Percentiles rank a stretch among this genome's conserved stretches.
These are phyloP conservation scores for Penicillium coffeae DNA, from an alignment of 495 filamentous ascomycete genomes.

Conservation along the genomic window DNA sequence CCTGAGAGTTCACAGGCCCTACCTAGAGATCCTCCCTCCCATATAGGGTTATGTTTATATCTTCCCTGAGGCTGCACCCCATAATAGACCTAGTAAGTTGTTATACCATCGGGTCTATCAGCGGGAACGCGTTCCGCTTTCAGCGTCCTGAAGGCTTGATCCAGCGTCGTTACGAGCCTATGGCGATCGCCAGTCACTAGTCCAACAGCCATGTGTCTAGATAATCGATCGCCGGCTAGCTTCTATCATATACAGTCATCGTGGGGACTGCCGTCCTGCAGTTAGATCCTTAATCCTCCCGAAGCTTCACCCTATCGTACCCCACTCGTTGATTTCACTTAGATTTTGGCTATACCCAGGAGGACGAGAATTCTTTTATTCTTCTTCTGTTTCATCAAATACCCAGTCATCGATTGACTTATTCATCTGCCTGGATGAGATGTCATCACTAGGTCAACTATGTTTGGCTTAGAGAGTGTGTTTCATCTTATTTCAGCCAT, in stretches of 20 bases:
- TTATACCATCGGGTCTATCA: not conserved
- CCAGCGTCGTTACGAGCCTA: not conserved
- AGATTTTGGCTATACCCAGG: too few relatives aligned
- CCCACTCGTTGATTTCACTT: not conserved
- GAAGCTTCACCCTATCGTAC: not conserved
- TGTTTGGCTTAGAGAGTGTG: too few relatives aligned
- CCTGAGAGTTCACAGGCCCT: not conserved
- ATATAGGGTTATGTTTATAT: not conserved
- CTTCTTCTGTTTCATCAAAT: too few relatives aligned
- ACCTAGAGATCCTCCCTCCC: not conserved
- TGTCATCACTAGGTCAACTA: too few relatives aligned
- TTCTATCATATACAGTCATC: not conserved
- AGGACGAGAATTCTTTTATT: too few relatives aligned
- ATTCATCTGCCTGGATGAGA: too few relatives aligned
- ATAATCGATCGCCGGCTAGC: not conserved
- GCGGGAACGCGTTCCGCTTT: not conserved
- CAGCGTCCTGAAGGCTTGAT: not conserved
- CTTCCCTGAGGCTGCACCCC: not conserved
- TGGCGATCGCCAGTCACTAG: not conserved
- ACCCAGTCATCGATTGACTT: too few relatives aligned
- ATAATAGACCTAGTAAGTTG: not conserved
- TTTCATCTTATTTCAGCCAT: too few relatives aligned
- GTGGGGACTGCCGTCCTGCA: not conserved
- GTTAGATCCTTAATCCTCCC: not conserved
- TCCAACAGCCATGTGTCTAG: not conserved